Evolutionary conservation across 1,284 basidiomycete genomes (phyloP), one percentile per base, ranked within the genome.

Genomic region (Phaffia rhodozyma): DNA sequence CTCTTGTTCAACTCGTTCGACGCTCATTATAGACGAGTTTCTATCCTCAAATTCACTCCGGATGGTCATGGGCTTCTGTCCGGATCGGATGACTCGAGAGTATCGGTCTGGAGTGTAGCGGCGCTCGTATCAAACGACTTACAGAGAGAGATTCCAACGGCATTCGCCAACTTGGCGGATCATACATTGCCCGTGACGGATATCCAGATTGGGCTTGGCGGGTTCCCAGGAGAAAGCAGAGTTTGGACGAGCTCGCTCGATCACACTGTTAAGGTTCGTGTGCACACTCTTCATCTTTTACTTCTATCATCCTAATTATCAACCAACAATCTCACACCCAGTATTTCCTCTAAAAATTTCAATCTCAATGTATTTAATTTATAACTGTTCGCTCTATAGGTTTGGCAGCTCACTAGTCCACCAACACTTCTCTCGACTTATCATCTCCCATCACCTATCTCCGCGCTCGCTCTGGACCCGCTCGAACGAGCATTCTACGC

Each of bases 1-100:
- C 85, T 90, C 52, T 79, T 98, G 55, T 87, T 87, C 75, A 84
- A 87, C 66, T 84, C 87, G 0, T 92, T 92, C 82, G 93, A 96
- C 68, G 93, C 91, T 9, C 94, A 97, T 75, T 98, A 97, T 76
- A 88, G 93, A 58, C 81, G 86, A 70, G 80, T 97, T 53, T 87
- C 84, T 64, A 85, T 87, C 3, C 77, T 97, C 2, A 82, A 81
- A 50, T 97, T 97, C 75, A 88, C 88, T 5, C 78, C 78, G 47
- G 92, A 97, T 71, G 86, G 87, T 47, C 81, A 82, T 27, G 84
- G 86, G 5, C 79, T 98, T 61, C 73, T 97, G 13, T 89, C 89
- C 25, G 90, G 86, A 11, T 91, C 89, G 51, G 87, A 93, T 66
- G 94, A 98, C 72, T 88, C 91, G 25, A 84, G 86, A 25, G 82